Evolutionary conservation across 2,329 filamentous ascomycete genomes (phyloP), one percentile per base, ranked within the genome.

Genomic region (Alternaria postmessia): DNA sequence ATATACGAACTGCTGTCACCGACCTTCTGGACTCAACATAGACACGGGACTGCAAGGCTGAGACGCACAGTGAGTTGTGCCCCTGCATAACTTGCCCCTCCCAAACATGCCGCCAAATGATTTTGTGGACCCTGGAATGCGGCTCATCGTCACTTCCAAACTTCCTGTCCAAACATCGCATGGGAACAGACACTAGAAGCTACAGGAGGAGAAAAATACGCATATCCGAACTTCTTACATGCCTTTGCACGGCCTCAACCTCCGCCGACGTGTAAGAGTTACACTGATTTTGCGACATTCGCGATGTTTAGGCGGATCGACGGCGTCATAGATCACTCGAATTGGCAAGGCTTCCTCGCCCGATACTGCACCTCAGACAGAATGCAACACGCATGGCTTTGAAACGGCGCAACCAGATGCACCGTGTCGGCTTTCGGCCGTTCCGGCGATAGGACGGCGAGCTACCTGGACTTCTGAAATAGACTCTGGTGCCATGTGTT

Each of bases 311-410:
- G 18, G 32, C 55, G 51, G 51, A 68, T 71, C 66, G 56, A 67
- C 57, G 62, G 70, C 74, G 75, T 78, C 75, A 78, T 77, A 57
- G 71, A 70, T 65, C 64, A 69, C 74, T 75, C 61, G 66, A 76
- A 75, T 64, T 51, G 73, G 75, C 65, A 75, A 75, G 71, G 75
- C 60, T 73, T 61, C 64, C 63, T 68, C 65, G 60, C 62, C 48
- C 61, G 62, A 70, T 69, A 61, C 69, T 71, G 71, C 71, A 72
- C 58, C 65, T 69, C 69, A 73, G 67, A 72, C 72, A 65, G 20
- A 63, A 69, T 71, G 65, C 68, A 66, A 70, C 63, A 68, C 65
- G 63, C 44, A 61, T 72, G 60, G 59, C 59, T 62, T 64, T 57
- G 59, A 63, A 34, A 68, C 68, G 67, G 69, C 64, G 62, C 56